Evolutionary conservation across 176 grass and related monocot species (phyloP).

Genomic region (Elymus sibiricus): DNA sequence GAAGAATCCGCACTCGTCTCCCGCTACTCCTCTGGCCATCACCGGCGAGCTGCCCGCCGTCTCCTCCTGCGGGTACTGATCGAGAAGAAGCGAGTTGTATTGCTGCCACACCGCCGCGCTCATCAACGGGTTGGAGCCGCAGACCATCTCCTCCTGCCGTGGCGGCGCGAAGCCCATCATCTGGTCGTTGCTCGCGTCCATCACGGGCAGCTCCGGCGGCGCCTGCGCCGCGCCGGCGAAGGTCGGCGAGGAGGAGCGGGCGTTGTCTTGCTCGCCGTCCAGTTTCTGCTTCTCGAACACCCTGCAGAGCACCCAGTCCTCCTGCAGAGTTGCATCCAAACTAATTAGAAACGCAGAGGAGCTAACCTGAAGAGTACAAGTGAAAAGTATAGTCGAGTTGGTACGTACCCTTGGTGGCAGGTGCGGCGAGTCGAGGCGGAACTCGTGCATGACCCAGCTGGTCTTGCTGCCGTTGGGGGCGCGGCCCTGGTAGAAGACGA

Average conservation of each 20-base stretch:
- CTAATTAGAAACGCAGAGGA: not conserved
- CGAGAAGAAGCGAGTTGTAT: slow-evolving; percentile 32
- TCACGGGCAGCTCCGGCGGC: not conserved
- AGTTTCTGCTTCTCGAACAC: slow-evolving; percentile 77
- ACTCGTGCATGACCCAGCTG: slow-evolving; percentile 89
- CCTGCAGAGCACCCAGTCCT: slow-evolving; percentile 92
- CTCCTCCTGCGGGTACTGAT: slow-evolving; percentile 26
- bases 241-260: slow-evolving; percentile 23
- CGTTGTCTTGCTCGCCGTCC: slow-evolving; percentile 43
- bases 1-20: slow-evolving; percentile 36
- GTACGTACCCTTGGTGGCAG: slow-evolving; percentile 51
- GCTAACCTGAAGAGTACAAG: not conserved
- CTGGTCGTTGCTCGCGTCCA: slow-evolving; percentile 38
- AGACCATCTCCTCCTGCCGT: slow-evolving; percentile 17
- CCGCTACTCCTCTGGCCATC: slow-evolving; percentile 29
- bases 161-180: not conserved
- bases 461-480: slow-evolving; percentile 81
- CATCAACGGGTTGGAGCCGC: slow-evolving; percentile 16
- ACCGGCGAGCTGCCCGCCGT: slow-evolving; percentile 11
- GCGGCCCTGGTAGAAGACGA: slow-evolving; percentile 86
- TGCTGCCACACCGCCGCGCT: slow-evolving; percentile 37
- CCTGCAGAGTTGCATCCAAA: slow-evolving; percentile 27
- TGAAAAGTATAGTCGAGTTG: no score
- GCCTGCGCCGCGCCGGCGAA: slow-evolving; percentile 22
- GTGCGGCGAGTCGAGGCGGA: slow-evolving; percentile 70